Base-by-base conservation (phyloP, 352 stramenopile genomes). In the Globisporangium cederbergense region DNA sequence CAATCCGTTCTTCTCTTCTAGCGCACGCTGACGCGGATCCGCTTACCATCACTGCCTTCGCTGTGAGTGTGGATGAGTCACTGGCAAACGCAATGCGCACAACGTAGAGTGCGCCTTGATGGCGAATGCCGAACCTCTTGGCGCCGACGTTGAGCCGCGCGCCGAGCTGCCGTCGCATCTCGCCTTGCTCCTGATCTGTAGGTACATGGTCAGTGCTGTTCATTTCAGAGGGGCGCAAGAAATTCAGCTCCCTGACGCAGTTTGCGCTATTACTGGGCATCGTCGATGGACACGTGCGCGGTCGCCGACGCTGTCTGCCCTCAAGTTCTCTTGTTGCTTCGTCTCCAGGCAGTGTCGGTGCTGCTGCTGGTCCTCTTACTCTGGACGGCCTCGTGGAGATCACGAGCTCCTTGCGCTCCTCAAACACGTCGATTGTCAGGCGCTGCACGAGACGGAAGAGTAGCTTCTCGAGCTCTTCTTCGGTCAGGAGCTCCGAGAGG, bases 401-500 rank as follows among this genome's bases (percentile, higher is more conserved):
- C n/a, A 65, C 22, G 1, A 83, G 38, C 61, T 73, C 49, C 13
- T 70, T 66, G 14, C 51, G 47, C 38, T 72, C 62, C 25, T 78
- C 62, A 2, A 71, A 16, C 0, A 86, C 38, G 30, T 88, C 71
- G 11, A 93, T 76, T 16, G 73, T 72, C 0, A 87, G 50, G 10
- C 78, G 65, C 54, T 91, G 77, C 2, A 90, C 71, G 2, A 91
- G 70, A 16, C 77, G 76, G 34, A 90, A 60, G 6, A 93, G 64
- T 16, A 93, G 55, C 6, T 71, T 77, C 50, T 90, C 72, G 0
- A 91, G 65, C 50, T 90, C 81, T 25, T 87, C 66, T 34, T 90
- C 84, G 1, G 77, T 81, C 34, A 93, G 59, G 6, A 90, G 58
- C 22, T 62, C 54, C 13, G 84, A 91, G 4, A 93, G 66, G 0